Percentiles rank a stretch among this genome's conserved stretches.
phyloP scores from a whole-genome alignment of 257 asterid genomes.

The Gardenia jasminoides region DNA sequence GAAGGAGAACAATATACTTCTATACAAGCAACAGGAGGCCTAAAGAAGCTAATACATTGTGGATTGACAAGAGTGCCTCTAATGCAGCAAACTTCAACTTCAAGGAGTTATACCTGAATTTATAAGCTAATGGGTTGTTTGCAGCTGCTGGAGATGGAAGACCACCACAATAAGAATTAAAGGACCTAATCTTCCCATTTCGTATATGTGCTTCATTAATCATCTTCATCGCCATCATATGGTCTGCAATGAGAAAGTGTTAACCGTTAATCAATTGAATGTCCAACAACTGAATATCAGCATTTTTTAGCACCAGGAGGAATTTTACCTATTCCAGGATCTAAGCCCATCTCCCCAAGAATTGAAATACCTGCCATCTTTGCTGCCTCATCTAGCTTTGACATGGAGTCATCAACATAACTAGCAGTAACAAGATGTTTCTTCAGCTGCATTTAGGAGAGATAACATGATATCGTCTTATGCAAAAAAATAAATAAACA shows the following conservation, averaged over 20 bases:
- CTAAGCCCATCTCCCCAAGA: conserved; percentile 99
- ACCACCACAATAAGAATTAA: conserved; percentile 90
- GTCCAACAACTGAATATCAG: neutral
- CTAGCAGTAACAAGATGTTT: conserved; percentile 94
- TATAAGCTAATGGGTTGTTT: conserved; percentile 89
- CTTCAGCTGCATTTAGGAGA: conserved; percentile 53
- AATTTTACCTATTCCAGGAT: conserved; percentile 90
- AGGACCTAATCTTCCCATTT: conserved; percentile 87
- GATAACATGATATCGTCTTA: conserved; percentile 1
- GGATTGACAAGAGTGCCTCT: neutral
- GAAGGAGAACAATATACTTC: neutral
- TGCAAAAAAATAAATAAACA: too few species aligned
- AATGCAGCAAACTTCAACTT: conserved; percentile 5
- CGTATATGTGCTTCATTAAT: conserved; percentile 69
- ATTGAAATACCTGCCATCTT: conserved; percentile 66
- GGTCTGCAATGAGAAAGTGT: conserved; percentile 46
- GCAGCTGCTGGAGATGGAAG: conserved; percentile 97
- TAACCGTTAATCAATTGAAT: neutral
- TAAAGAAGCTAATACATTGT: neutral
- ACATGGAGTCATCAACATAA: conserved; percentile 85
- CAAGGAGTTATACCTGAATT: conserved; percentile 58
- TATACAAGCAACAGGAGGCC: neutral
- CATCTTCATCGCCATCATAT: conserved; percentile 99
- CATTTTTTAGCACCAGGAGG: neutral
- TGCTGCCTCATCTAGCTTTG: conserved; percentile 73